phyloP scores from a whole-genome alignment of 306 rosid species.

The Biancaea sappan region DNA sequence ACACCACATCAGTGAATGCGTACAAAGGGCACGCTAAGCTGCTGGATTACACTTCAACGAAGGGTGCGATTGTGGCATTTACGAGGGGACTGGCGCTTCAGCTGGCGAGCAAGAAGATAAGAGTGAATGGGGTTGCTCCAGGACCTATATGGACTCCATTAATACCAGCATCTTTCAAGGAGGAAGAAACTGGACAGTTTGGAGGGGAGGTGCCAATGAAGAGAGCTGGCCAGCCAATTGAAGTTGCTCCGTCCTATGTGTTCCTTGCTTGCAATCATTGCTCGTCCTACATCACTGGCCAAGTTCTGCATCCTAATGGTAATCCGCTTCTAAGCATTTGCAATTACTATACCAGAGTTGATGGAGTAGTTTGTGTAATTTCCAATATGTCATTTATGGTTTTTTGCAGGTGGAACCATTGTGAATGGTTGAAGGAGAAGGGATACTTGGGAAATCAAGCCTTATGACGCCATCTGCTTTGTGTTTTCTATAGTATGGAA shows the following conservation, averaged over 20 bases:
- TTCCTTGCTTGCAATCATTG: conserved; percentile 76
- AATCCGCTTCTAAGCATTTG: not conserved
- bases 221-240: conserved; percentile 82
- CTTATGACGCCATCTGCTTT: not conserved
- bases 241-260: conserved; percentile 74
- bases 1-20: conserved; percentile 74
- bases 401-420: conserved; percentile 60
- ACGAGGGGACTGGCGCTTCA: conserved; percentile 74
- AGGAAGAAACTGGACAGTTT: conserved; percentile 52
- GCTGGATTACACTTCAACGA: conserved; percentile 68
- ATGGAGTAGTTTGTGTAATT: not conserved
- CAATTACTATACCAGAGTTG: not conserved
- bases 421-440: conserved; percentile 57
- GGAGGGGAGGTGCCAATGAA: conserved; percentile 69
- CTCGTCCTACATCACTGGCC: conserved; percentile 78
- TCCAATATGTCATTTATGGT: not conserved
- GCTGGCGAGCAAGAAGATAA: conserved; percentile 55
- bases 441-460: not conserved
- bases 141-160: conserved; percentile 90
- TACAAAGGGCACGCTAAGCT: conserved; percentile 60
- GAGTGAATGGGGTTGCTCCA: conserved; percentile 88
- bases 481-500: not conserved
- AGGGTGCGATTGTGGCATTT: conserved; percentile 81
- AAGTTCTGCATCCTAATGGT: conserved; percentile 89
- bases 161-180: conserved; percentile 56